phyloP scores from a whole-genome alignment of 441 rosid species.

The Croton setiger region DNA sequence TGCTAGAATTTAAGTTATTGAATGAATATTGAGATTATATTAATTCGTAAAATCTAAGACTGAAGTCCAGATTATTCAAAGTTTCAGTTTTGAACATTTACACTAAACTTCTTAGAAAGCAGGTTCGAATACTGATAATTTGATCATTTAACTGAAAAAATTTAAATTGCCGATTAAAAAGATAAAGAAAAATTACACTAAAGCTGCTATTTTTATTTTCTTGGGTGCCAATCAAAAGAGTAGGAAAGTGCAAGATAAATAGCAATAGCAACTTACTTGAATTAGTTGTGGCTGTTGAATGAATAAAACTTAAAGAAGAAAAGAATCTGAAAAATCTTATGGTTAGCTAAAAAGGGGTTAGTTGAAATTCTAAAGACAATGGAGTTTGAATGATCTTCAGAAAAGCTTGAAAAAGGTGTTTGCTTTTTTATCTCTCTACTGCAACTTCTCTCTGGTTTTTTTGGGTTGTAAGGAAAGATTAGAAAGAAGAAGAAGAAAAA shows the following conservation, averaged over 20 bases:
- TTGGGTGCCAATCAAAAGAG: not conserved
- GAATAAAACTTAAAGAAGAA: not conserved
- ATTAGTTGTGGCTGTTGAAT: not conserved
- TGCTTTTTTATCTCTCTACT: conserved; percentile 1
- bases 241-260: not conserved
- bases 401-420: conserved; percentile 1
- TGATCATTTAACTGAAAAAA: too few species aligned
- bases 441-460: not conserved
- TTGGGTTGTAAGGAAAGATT: not conserved
- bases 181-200: too few species aligned
- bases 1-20: too few species aligned
- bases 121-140: too few species aligned
- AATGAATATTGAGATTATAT: too few species aligned
- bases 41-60: too few species aligned
- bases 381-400: not conserved
- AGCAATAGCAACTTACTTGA: conserved; percentile 6
- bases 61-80: too few species aligned
- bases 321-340: not conserved
- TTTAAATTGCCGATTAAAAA: too few species aligned
- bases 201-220: too few species aligned
- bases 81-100: too few species aligned
- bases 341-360: not conserved
- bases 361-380: conserved; percentile 12
- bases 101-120: too few species aligned
- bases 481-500: not conserved